Conservation (phyloP, 2,329 filamentous ascomycete species). For the Exophiala mesophila region DNA sequence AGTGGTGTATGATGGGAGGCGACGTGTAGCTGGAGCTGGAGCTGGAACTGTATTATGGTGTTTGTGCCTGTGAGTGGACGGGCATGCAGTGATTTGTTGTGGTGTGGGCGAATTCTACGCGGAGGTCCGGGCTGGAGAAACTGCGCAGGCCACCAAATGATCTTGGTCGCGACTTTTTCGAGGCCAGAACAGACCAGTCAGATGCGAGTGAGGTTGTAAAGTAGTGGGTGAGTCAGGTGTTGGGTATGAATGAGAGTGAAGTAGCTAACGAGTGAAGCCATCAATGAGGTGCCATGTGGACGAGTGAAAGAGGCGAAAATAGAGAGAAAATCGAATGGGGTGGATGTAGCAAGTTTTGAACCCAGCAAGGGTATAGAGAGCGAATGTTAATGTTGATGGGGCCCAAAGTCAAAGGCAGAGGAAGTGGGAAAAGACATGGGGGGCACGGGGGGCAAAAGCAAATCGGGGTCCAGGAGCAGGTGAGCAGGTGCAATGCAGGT, state of each 20-base stretch:
- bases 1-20: background rate
- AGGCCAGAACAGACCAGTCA: conserved; percentile 9
- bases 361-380: background rate
- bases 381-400: no score
- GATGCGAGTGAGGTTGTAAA: conserved; percentile 1
- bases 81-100: background rate
- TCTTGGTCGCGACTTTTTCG: background rate
- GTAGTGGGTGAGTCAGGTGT: background rate
- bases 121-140: conserved; percentile 2
- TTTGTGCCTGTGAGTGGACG: background rate
- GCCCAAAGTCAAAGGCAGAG: no score
- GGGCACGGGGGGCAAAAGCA: no score
- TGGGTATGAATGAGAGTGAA: conserved; percentile 3
- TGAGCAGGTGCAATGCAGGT: no score
- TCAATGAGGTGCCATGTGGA: conserved; percentile 22
- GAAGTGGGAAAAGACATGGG: no score
- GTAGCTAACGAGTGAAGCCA: conserved; percentile 13
- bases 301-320: conserved; percentile 1
- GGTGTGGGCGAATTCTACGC: background rate
- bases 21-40: conserved; percentile 5
- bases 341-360: background rate
- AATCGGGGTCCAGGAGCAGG: no score
- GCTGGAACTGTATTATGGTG: background rate
- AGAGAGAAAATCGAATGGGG: background rate
- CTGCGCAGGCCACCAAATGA: conserved; percentile 7